Evolutionary conservation across 1,284 basidiomycete genomes (phyloP), one percentile per base, ranked within the genome.

Genomic region (Papiliotrema terrestris): DNA sequence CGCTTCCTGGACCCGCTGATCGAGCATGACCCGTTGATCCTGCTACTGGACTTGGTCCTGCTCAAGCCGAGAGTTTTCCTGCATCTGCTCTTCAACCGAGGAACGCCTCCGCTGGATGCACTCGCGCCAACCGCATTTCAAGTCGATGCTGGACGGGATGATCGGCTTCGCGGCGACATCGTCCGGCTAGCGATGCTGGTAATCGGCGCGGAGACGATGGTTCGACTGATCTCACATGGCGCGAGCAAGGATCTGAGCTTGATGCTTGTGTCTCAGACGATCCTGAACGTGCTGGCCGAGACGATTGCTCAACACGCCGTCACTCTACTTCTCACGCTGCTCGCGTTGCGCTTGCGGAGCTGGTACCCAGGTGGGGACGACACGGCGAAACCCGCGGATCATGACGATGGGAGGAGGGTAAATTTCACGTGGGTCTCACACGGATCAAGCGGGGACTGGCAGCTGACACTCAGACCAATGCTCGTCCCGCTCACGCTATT

Each of bases 51-150:
- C 73, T 80, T 95, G 9, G 88, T 95, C 51, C 80, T 95, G 25
- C 82, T 95, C 43, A 95, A 94, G 72, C 81, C 88, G 20, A 85
- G 85, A 22, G 91, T 94, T 1, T 95, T 89, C 70, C 81, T 89
- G 14, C 92, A 96, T 77, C 76, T 96, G 23, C 78, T 96, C n/a
- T 95, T 89, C 72, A 96, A 96, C 67, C 80, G 89, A 43, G 88
- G 85, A 4, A 78, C 85, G 1, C 80, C 82, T 43, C 87, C 88
- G 1, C 55, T 63, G 11, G 56, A 66, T 19, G 65, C 67, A 14
- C 38, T 29, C 8, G 19, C 22, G 15, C 37, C 38, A 23, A 13
- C 41, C 8, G 0, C 36, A 8, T 6, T 14, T 9, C 11, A 25
- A 15, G 32, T 13, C 9, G 35, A 36, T 1, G 19, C 5, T 2